A percentile compares a stretch with the other conserved stretches of the same genome.
Conservation (phyloP, 768 basidiomycete species). For the Cubamyces sp. region DNA sequence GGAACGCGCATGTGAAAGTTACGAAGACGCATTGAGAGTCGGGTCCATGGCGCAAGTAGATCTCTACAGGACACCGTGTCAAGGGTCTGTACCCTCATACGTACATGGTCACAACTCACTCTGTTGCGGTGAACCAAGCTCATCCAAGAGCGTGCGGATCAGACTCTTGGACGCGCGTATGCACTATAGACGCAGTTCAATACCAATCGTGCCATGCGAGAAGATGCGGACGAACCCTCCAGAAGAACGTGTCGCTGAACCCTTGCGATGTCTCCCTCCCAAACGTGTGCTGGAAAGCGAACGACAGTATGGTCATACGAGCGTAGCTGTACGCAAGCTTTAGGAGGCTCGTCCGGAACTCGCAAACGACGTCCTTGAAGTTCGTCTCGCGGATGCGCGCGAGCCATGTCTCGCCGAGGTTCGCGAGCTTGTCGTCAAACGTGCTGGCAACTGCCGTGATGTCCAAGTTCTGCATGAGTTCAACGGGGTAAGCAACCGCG, state of each 20-base stretch:
- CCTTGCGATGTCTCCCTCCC: conserved; percentile 23
- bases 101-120: conserved; percentile 15
- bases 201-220: too few species aligned
- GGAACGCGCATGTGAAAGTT: conserved; percentile 81
- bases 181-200: conserved; percentile 25
- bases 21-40: conserved; percentile 81
- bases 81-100: background rate
- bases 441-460: conserved; percentile 66
- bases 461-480: conserved; percentile 54
- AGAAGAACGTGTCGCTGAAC: conserved; percentile 30
- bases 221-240: conserved; percentile 24
- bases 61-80: conserved; percentile 39
- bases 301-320: conserved; percentile 45
- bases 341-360: conserved; percentile 34
- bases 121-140: conserved; percentile 29
- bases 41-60: conserved; percentile 71
- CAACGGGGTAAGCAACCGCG: background rate
- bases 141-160: conserved; percentile 37
- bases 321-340: conserved; percentile 39
- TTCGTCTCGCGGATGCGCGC: conserved; percentile 50
- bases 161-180: conserved; percentile 33
- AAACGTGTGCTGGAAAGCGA: conserved; percentile 46
- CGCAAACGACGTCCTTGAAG: conserved; percentile 55
- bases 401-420: conserved; percentile 60
- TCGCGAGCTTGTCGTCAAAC: conserved; percentile 70